Evolutionary conservation across 2,329 filamentous ascomycete species (phyloP).

Genomic region (Alternaria angustiovoidea): DNA sequence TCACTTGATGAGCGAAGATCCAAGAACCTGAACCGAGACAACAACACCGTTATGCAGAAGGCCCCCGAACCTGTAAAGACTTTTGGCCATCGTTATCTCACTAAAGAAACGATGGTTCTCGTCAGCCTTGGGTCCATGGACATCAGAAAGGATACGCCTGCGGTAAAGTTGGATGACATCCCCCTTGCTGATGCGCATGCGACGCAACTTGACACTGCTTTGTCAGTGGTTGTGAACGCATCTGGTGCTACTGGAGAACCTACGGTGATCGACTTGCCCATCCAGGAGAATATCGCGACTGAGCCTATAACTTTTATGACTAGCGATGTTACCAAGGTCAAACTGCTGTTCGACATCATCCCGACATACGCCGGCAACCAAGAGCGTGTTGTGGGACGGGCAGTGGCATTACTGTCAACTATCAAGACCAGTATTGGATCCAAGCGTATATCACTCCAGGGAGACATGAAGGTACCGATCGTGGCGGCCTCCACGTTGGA

Average conservation of each 20-base stretch:
- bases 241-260: constrained; percentile 85
- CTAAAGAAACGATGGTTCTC: constrained; percentile 84
- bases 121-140: constrained; percentile 97
- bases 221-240: constrained; percentile 90
- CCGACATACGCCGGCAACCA: constrained; percentile 88
- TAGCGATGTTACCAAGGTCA: constrained; percentile 78
- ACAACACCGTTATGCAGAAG: constrained; percentile 51
- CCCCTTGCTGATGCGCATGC: constrained; percentile 87
- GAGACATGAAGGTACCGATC: constrained; percentile 91
- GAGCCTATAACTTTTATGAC: constrained; percentile 93
- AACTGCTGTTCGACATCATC: constrained; percentile 91
- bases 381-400: constrained; percentile 86
- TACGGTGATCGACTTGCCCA: constrained; percentile 87
- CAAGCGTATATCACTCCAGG: constrained; percentile 89
- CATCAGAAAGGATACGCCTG: constrained; percentile 78
- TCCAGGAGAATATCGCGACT: constrained; percentile 92
- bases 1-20: constrained; percentile 63
- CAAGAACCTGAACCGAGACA: constrained; percentile 50
- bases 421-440: constrained; percentile 83
- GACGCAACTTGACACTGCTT: constrained; percentile 90
- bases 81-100: constrained; percentile 95
- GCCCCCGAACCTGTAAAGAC: constrained; percentile 84
- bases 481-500: constrained; percentile 82
- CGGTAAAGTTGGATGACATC: constrained; percentile 87
- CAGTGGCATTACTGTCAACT: constrained; percentile 84